A percentile compares a stretch with the other conserved stretches of the same genome.
phyloP scores from a whole-genome alignment of 495 filamentous ascomycete species.

The Aspergillus avenaceus region DNA sequence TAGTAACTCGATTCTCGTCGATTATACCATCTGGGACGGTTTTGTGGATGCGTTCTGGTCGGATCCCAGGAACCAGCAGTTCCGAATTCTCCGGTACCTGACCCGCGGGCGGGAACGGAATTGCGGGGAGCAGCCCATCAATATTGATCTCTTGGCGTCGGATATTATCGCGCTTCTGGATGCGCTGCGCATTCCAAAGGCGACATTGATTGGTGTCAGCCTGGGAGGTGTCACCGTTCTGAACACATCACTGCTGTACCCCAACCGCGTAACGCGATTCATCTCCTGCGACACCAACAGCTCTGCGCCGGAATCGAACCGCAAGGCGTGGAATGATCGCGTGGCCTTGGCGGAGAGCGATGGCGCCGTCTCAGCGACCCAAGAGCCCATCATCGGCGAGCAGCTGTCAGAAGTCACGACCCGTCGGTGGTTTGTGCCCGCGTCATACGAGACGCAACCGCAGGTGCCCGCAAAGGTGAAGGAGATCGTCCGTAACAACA shows the following conservation, averaged over 20 bases:
- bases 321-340: slow-evolving; percentile 71
- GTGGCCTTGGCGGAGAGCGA: slow-evolving; percentile 62
- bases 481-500: slow-evolving; percentile 59
- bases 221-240: slow-evolving; percentile 75
- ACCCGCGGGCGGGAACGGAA: slow-evolving; percentile 55
- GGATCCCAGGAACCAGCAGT: slow-evolving; percentile 51
- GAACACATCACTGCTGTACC: slow-evolving; percentile 64
- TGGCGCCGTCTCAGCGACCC: slow-evolving; percentile 35
- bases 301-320: slow-evolving; percentile 62
- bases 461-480: slow-evolving; percentile 50
- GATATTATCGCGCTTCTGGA: slow-evolving; percentile 59
- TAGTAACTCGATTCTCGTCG: slow-evolving; percentile 70
- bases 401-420: slow-evolving; percentile 64
- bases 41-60: slow-evolving; percentile 60
- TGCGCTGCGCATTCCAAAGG: slow-evolving; percentile 56
- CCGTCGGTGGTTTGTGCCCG: slow-evolving; percentile 67
- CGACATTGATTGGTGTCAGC: slow-evolving; percentile 67
- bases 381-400: slow-evolving; percentile 51
- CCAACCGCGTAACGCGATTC: slow-evolving; percentile 53
- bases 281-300: slow-evolving; percentile 77
- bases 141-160: slow-evolving; percentile 59
- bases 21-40: slow-evolving; percentile 71
- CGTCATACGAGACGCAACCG: slow-evolving; percentile 52
- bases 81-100: slow-evolving; percentile 68
- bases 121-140: slow-evolving; percentile 45